Evolutionary conservation across 2,329 filamentous ascomycete species (phyloP), one percentile per base, ranked within the genome.

Genomic region (Parasarocladium wereldwijsianum): DNA sequence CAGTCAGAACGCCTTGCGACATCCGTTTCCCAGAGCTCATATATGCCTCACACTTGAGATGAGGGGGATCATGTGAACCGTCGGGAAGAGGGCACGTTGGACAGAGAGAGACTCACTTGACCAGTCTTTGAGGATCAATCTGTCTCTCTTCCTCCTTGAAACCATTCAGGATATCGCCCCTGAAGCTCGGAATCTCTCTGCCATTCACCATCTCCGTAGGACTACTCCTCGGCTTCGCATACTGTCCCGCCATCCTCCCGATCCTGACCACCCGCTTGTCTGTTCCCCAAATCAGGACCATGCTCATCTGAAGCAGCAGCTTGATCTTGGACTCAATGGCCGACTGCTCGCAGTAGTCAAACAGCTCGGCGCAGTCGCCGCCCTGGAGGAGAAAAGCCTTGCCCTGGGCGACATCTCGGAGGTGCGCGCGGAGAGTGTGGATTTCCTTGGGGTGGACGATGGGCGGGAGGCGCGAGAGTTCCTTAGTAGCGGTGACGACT

Each of bases 311-410:
- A 35, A 98, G 62, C 17, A 98, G 68, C 16, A 98, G 70, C 59
- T 96, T 96, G 54, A 96, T 84, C 64, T 96, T 98, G 38, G 83
- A 79, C 57, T 96, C 85, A 42, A 98, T 94, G 40, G 81, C 79
- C 10, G 70, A 69, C 50, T 85, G 78, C 43, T 81, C 76, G 55
- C 90, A 98, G 62, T 98, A 98, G 54, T 90, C 84, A 47, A 98
- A 98, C 8, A 96, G 69, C 60, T 98, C 90, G 11, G 90, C 90
- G 49, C 90, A 98, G 57, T 98, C 90, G 38, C 87, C 90, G 36
- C 90, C 90, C 58, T 98, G 90, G 4, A 98, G 71, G 8, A 98
- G 65, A 51, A 98, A 96, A 9, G 87, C 83, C 40, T 87, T 85
- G 19, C 90, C 90, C 20, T 80, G 62, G 5, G 90, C 90, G 5